Evolutionary conservation across 2,329 filamentous ascomycete genomes (phyloP), one percentile per base, ranked within the genome.

Genomic region (Scorias spongiosa): DNA sequence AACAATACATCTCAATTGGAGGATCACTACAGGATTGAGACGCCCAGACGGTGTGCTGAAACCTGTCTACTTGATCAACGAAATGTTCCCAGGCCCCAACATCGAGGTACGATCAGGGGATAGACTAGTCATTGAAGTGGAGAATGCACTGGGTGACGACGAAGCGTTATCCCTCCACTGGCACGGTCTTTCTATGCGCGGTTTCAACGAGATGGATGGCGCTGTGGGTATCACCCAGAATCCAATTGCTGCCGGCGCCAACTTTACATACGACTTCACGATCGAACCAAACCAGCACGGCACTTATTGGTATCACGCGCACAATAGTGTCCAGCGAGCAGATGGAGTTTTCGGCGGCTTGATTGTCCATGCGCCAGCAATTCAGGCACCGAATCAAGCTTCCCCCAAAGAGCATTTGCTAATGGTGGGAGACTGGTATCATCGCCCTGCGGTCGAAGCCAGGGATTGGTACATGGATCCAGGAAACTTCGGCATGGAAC

Each of bases 391-490:
- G 3, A 15, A 34, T 20, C 32, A 15, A 7, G 18, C 7, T 14
- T 34, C 34, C n/a, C n/a, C 4, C 20, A 14, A 14, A 17, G 69
- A 71, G 38, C 41, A 66, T 9, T 48, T 71, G 10, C 54, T 72
- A n/a, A 52, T 72, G 11, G 56, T 70, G 32, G 67, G 68, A 6
- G 69, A 72, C 49, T 71, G 68, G 68, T 72, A 71, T 50, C 68
- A 71, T 52, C 57, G 60, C 11, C 51, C 59, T 17, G 63, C 65
- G 2, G 47, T 49, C 5, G 59, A 69, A 14, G 62, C 69, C 29
- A 53, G 69, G 7, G 57, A 54, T 5, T 68, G 65, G 62, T 71
- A 68, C 47, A 60, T 64, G 51, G 61, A 62, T 29, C 54, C 63
- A 14, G 63, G 58, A 3, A 65, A 63, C 9, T 67, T 66, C 51